Conservation (phyloP, 169 alveolate genomes). For the Plasmodium cynomolgi region DNA sequence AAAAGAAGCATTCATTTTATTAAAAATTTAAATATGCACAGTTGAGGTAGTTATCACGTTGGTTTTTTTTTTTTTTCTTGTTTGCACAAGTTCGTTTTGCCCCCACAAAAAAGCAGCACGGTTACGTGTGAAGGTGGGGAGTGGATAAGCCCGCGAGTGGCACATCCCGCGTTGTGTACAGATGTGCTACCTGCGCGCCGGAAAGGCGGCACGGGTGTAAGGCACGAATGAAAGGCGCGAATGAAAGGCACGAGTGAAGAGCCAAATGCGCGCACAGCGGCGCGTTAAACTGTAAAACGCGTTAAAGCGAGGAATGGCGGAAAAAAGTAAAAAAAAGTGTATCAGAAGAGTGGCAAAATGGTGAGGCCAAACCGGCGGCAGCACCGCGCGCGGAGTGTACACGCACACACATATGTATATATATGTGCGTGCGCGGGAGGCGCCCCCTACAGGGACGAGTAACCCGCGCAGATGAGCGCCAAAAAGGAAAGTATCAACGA, state of each 20-base stretch:
- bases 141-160: not conserved
- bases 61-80: not conserved
- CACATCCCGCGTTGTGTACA: not conserved
- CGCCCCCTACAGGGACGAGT: not conserved
- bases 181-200: not conserved
- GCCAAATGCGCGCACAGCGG: not conserved
- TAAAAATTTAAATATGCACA: not conserved
- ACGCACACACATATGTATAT: not conserved
- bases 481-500: constrained; percentile 1
- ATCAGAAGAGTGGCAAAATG: not conserved
- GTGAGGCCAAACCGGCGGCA: not conserved
- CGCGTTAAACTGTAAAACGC: not conserved
- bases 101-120: not conserved
- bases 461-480: not conserved
- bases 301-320: not conserved
- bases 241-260: not conserved
- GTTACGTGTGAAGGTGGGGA: not conserved
- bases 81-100: not conserved
- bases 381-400: not conserved
- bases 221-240: not conserved
- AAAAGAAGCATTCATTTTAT: not conserved
- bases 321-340: not conserved
- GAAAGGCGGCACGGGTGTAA: not conserved
- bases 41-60: not conserved
- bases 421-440: not conserved